These are phyloP conservation scores for Collybia sordida DNA, from an alignment of 768 basidiomycete genomes.

Conservation along the genomic window DNA sequence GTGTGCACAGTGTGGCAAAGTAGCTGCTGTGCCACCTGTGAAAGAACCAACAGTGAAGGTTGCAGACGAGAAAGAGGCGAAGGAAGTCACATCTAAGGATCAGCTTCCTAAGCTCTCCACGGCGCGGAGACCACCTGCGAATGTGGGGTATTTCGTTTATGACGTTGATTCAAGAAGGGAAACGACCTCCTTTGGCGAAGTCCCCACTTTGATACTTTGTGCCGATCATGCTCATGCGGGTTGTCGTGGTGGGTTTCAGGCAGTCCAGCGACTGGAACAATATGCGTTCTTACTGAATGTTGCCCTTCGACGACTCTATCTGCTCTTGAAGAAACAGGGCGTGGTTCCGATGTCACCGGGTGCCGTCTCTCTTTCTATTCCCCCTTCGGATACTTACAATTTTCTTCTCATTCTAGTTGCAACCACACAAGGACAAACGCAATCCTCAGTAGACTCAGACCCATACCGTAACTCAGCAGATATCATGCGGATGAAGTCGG, in stretches of 20 bases:
- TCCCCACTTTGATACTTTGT: conserved; percentile 76
- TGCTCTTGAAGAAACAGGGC: conserved; percentile 83
- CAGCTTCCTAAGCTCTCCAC: conserved; percentile 61
- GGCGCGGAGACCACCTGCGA: conserved; percentile 74
- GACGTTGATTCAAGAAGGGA: conserved; percentile 71
- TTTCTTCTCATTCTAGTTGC: conserved; percentile 17
- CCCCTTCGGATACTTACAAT: background rate
- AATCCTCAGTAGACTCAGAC: conserved; percentile 53
- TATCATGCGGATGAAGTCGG: conserved; percentile 93
- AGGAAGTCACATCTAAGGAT: conserved; percentile 31
- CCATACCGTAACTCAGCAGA: conserved; percentile 86
- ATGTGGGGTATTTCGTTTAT: conserved; percentile 77
- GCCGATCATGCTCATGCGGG: conserved; percentile 68
- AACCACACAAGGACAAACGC: conserved; percentile 23
- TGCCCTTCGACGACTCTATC: conserved; percentile 86
- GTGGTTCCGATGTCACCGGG: conserved; percentile 84
- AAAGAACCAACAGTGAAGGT: conserved; percentile 57
- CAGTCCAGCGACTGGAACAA: conserved; percentile 93
- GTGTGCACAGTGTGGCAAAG: conserved; percentile 78
- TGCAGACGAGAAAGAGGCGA: conserved; percentile 48
- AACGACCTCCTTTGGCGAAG: conserved; percentile 66
- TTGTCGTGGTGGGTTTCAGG: conserved; percentile 78
- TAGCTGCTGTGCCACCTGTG: conserved; percentile 58
- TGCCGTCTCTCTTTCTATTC: conserved; percentile 27
- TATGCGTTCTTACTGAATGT: conserved; percentile 97